Evolutionary conservation across 495 filamentous ascomycete species (phyloP).

Genomic region (Aspergillus conjunctus): DNA sequence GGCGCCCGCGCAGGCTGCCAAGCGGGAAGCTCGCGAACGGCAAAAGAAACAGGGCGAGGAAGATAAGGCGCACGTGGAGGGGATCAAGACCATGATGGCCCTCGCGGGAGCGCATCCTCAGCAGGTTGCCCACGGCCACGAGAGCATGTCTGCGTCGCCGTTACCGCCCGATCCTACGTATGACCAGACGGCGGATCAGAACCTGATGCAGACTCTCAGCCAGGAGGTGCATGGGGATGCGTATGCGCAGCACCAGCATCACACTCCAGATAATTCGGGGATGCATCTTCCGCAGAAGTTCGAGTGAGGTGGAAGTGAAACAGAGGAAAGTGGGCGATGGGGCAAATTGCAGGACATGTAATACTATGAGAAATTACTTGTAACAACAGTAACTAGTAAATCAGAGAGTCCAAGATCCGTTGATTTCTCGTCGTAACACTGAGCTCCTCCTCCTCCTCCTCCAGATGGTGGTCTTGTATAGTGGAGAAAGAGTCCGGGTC

Average conservation of each 20-base stretch:
- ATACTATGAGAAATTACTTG: neutral
- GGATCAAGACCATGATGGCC: constrained; percentile 69
- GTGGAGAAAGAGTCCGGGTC: too few relatives aligned
- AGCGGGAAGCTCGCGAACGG: constrained; percentile 76
- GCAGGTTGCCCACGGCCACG: constrained; percentile 40
- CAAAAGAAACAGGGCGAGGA: constrained; percentile 67
- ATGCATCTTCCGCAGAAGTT: constrained; percentile 41
- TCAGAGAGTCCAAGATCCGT: too few relatives aligned
- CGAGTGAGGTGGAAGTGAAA: neutral
- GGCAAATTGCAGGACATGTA: neutral
- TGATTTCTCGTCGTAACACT: too few relatives aligned
- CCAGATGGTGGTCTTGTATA: too few relatives aligned
- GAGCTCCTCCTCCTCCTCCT: too few relatives aligned
- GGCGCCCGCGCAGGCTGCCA: constrained; percentile 79
- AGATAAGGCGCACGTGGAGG: constrained; percentile 71
- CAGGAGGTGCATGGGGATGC: constrained; percentile 51
- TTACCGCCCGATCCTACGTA: constrained; percentile 45
- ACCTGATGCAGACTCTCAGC: constrained; percentile 51
- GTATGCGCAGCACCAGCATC: constrained; percentile 40
- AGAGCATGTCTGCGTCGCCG: constrained; percentile 50
- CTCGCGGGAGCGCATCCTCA: constrained; percentile 52
- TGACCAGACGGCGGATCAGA: constrained; percentile 52
- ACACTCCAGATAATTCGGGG: constrained; percentile 34
- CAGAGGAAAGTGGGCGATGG: neutral
- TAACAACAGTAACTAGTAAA: neutral